A percentile compares a stretch with the other conserved stretches of the same genome.
Conservation (phyloP, 257 asterid species). For the Coffea eugenioides region DNA sequence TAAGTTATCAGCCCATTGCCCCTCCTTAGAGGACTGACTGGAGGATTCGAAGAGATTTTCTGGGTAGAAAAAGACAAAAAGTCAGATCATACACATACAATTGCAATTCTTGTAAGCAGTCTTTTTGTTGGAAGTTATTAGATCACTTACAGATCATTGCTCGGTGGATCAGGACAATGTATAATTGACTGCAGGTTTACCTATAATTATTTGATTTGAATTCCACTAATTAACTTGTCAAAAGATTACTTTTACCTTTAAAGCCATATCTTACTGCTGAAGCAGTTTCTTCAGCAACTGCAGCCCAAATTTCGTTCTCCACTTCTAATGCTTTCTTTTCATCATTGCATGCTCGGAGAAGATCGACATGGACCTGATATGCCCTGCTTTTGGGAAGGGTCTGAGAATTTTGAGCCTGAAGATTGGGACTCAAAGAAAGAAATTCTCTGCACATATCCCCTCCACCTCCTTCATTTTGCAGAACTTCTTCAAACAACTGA, state of each 20-base stretch:
- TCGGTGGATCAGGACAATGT: background rate
- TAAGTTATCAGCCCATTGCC: slow-evolving; percentile 33
- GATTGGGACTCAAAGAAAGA: slow-evolving; percentile 51
- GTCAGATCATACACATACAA: slow-evolving; percentile 7
- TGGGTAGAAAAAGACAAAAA: slow-evolving; percentile 24
- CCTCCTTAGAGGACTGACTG: slow-evolving; percentile 23
- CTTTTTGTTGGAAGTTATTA: background rate
- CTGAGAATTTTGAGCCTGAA: slow-evolving; percentile 66
- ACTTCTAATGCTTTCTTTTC: slow-evolving; percentile 56
- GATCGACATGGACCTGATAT: slow-evolving; percentile 83
- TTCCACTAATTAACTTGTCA: background rate
- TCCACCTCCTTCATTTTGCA: slow-evolving; percentile 67
- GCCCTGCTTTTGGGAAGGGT: slow-evolving; percentile 95
- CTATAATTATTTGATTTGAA: background rate
- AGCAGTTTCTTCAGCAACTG: slow-evolving; percentile 93
- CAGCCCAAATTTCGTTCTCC: slow-evolving; percentile 76
- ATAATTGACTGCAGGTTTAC: background rate
- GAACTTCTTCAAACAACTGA: slow-evolving; percentile 79
- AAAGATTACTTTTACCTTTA: slow-evolving; percentile 46
- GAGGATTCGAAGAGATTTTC: slow-evolving; percentile 44
- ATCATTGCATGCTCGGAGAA: slow-evolving; percentile 65
- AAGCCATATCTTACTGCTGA: slow-evolving; percentile 84
- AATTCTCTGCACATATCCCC: slow-evolving; percentile 57
- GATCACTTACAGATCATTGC: slow-evolving; percentile 1
- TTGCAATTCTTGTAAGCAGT: slow-evolving; percentile 2